Evolutionary conservation across 352 stramenopile genomes (phyloP).

Genomic region (Globisporangium lucens): DNA sequence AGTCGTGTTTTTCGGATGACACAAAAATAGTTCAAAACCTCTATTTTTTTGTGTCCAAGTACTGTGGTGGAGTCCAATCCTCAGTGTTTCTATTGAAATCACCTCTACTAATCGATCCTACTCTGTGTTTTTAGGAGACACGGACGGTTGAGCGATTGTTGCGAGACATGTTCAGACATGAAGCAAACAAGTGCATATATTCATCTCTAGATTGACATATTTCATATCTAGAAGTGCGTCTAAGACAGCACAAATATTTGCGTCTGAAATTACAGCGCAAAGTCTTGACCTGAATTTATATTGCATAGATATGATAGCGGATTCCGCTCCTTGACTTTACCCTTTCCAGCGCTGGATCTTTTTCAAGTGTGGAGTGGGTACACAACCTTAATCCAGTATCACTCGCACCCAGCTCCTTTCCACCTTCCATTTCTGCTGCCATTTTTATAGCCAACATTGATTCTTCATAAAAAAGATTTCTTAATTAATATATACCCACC

Average conservation of each 20-base stretch:
- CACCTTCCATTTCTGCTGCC: background rate
- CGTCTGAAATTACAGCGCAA: accelerated
- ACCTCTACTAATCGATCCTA: background rate
- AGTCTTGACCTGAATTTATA: background rate
- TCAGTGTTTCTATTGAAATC: background rate
- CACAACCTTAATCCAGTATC: background rate
- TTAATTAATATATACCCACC: background rate
- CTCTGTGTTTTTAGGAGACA: background rate
- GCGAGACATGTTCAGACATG: background rate
- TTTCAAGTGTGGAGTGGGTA: background rate
- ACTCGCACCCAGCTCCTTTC: background rate
- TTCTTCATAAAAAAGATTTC: background rate
- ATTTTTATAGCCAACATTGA: background rate
- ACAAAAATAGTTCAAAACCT: background rate
- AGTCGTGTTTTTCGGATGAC: background rate
- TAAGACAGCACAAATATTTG: background rate
- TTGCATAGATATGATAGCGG: background rate
- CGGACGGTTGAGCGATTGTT: background rate
- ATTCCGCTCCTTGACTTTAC: background rate
- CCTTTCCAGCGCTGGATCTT: background rate
- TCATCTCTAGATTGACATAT: background rate
- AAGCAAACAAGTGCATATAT: background rate
- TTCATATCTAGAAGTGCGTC: background rate
- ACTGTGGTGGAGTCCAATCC: background rate
- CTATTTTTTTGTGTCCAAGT: background rate